Base-by-base conservation (phyloP, 208 protist genomes). In the Wallacemonas rigidus region DNA sequence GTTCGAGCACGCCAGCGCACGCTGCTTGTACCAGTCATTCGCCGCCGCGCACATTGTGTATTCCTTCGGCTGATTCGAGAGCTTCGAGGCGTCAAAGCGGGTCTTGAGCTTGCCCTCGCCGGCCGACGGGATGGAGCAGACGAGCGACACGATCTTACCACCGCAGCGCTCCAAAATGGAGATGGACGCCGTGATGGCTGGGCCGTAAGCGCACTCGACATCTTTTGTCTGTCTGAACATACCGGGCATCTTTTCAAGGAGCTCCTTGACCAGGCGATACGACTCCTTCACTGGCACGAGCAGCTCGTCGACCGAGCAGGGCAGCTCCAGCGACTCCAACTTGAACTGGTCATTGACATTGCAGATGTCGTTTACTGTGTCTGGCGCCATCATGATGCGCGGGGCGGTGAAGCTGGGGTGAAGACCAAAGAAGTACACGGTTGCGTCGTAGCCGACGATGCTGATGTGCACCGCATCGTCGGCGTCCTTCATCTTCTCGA, bases 11-110 rank as follows among this genome's bases (percentile, higher is more conserved):
- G 89, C 93, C 36, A 99, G 71, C 0, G 97, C 98, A 12, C 96
- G 84, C 51, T 97, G 87, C 81, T 99, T 99, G 86, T 99, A 99
- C 86, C 97, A 99, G 67, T 98, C 91, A 67, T 75, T 94, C 5
- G 83, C 93, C 11, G 98, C 89, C 47, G 86, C 68, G n/a, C 78
- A 85, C 77, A 93, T 90, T 2, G 90, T 96, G 77, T 95, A 92
- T 81, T 97, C 72, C 74, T 95, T 94, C 50, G 86, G 81, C 64
- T 92, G 81, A 53, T 87, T 86, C n/a, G 83, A 87, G 61, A 96
- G 51, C 71, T 94, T 94, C 7, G 54, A 57, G 38, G 69, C 54
- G 56, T 98, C 91, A 67, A 98, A 97, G 43, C 98, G 88, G 41
- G 84, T 71, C 53, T 83, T 92, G n/a, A 96, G 70, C 50, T 86